A percentile compares a stretch with the other conserved stretches of the same genome.
Evolutionary conservation across 164 flowering plant species (phyloP).

Genomic region (Cinnamomum chago): DNA sequence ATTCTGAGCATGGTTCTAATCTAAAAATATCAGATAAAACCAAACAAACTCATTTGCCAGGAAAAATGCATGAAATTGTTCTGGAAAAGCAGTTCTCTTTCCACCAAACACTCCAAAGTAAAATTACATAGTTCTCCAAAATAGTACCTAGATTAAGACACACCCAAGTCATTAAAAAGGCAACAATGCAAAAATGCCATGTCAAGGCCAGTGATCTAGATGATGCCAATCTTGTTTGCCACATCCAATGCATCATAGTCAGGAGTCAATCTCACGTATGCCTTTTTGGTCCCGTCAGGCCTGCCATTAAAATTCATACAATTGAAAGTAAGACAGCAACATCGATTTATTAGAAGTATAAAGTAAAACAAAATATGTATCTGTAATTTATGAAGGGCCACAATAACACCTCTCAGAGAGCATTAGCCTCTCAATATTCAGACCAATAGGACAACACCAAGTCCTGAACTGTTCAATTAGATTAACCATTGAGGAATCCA

Average conservation of each 20-base stretch:
- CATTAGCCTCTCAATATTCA: neutral
- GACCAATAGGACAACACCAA: neutral
- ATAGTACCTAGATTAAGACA: neutral
- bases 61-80: neutral
- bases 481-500: too few relatives aligned
- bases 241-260: constrained; percentile 77
- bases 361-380: neutral
- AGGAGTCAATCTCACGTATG: constrained; percentile 72
- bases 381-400: neutral
- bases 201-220: constrained; percentile 23
- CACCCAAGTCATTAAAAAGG: neutral
- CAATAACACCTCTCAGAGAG: neutral
- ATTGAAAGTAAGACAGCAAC: too few relatives aligned
- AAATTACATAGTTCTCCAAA: neutral
- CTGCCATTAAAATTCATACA: constrained; percentile 25
- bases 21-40: neutral
- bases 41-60: neutral
- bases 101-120: neutral
- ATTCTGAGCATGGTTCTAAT: neutral
- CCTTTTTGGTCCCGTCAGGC: constrained; percentile 86
- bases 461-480: too few relatives aligned
- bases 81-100: neutral
- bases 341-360: neutral
- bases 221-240: constrained; percentile 82
- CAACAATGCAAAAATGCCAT: neutral